Percentiles rank a stretch among this genome's conserved stretches.
These are phyloP conservation scores for Parmelia sp. DNA, from an alignment of 495 filamentous ascomycete genomes.

Conservation along the genomic window DNA sequence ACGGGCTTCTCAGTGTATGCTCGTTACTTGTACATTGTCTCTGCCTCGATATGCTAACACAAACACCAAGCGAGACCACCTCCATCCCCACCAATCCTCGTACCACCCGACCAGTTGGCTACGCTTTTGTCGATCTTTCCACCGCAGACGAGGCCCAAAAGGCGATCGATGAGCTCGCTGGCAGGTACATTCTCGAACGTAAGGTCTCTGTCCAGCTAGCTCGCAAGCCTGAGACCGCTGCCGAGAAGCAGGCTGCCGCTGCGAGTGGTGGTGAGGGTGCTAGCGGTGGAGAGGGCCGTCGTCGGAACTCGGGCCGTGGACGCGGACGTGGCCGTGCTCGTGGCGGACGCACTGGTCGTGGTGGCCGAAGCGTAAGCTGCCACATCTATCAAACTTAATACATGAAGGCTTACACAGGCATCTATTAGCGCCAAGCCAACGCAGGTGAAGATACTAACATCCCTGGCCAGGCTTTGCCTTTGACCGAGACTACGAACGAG, in stretches of 20 bases:
- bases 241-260: slow-evolving; percentile 62
- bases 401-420: slow-evolving; percentile 1
- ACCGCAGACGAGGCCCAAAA: slow-evolving; percentile 90
- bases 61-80: slow-evolving; percentile 72
- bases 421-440: slow-evolving; percentile 27
- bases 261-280: slow-evolving; percentile 57
- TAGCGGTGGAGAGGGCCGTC: slow-evolving; percentile 67
- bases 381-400: not conserved
- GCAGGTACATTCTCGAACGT: slow-evolving; percentile 92
- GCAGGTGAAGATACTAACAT: slow-evolving; percentile 46
- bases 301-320: slow-evolving; percentile 68
- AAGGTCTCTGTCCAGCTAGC: slow-evolving; percentile 99
- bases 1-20: slow-evolving; percentile 87
- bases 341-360: slow-evolving; percentile 62
- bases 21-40: not conserved
- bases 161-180: slow-evolving; percentile 88
- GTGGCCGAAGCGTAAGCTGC: slow-evolving; percentile 63
- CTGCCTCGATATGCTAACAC: slow-evolving; percentile 21
- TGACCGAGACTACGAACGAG: slow-evolving; percentile 56
- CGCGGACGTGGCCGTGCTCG: slow-evolving; percentile 71
- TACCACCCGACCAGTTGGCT: slow-evolving; percentile 94
- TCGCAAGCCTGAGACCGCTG: slow-evolving; percentile 86
- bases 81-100: slow-evolving; percentile 99
- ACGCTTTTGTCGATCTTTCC: slow-evolving; percentile 96
- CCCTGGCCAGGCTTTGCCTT: slow-evolving; percentile 47